phyloP scores from a whole-genome alignment of 1,284 basidiomycete genomes.

The Thecaphora frezii region DNA sequence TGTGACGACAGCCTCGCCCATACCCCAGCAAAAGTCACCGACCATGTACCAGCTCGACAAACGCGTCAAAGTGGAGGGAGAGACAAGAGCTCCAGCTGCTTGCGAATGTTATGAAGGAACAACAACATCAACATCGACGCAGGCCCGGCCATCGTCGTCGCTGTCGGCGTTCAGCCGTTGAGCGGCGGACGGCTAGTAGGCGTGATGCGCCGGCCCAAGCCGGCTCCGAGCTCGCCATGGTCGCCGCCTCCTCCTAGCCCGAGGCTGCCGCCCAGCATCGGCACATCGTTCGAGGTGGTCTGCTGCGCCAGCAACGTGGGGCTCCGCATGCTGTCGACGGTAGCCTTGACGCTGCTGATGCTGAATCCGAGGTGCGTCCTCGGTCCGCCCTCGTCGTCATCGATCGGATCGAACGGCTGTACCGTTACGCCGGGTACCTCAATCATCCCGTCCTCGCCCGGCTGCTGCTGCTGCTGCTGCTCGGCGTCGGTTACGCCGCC shows the following conservation, averaged over 20 bases:
- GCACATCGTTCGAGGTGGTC: not conserved
- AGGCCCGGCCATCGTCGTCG: slow-evolving; percentile 3
- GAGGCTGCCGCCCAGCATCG: not conserved
- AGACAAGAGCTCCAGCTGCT: no score
- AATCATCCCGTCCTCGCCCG: slow-evolving; percentile 12
- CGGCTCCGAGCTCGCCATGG: slow-evolving; percentile 3
- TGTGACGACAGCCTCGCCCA: no score
- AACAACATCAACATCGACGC: slow-evolving; percentile 4
- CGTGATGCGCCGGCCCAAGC: slow-evolving; percentile 29
- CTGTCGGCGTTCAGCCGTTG: slow-evolving; percentile 10
- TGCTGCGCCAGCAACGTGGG: slow-evolving; percentile 8
- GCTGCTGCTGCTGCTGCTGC: not conserved
- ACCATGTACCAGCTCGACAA: no score
- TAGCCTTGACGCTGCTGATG: slow-evolving; percentile 53
- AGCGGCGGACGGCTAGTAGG: slow-evolving; percentile 44
- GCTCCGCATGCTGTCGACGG: slow-evolving; percentile 48
- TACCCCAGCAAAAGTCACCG: no score
- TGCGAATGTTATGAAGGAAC: no score
- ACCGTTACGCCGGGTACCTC: slow-evolving; percentile 46
- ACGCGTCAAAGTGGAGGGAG: no score
- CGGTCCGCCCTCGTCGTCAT: slow-evolving; percentile 5
- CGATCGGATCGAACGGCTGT: slow-evolving; percentile 39
- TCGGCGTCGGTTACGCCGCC: not conserved
- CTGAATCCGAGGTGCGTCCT: slow-evolving; percentile 34
- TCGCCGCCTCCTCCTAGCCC: slow-evolving; percentile 1